Conservation (phyloP, 139 green algal genomes). For the Asterochloris erici region DNA sequence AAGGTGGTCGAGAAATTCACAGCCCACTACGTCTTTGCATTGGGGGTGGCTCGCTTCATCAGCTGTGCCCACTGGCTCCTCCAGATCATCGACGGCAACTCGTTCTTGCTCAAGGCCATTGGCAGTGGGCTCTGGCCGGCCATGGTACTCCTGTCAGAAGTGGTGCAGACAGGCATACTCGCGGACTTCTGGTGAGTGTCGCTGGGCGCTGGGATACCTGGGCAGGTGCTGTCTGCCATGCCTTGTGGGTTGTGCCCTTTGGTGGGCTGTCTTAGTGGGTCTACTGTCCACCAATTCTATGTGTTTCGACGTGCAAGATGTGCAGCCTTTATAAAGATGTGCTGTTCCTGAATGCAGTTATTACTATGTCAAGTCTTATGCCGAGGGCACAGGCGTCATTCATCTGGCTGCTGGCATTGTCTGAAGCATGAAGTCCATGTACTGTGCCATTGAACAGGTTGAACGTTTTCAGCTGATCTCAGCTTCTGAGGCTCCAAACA, state of each 20-base stretch:
- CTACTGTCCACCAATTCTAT: not conserved
- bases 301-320: not conserved
- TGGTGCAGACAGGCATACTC: constrained; percentile 98
- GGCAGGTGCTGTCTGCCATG: too few relatives aligned
- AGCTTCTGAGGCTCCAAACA: not conserved
- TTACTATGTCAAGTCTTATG: constrained; percentile 95
- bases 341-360: constrained; percentile 56
- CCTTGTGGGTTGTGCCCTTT: too few relatives aligned
- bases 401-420: constrained; percentile 85
- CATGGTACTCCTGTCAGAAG: constrained; percentile 94
- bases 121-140: constrained; percentile 91
- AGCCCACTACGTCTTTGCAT: constrained; percentile 96
- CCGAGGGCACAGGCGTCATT: constrained; percentile 84
- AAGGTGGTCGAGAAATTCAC: constrained; percentile 98
- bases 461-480: not conserved
- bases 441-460: not conserved
- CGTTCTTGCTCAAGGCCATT: constrained; percentile 81
- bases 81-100: constrained; percentile 90
- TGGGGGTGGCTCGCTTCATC: constrained; percentile 96
- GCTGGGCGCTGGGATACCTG: not conserved
- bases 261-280: too few relatives aligned
- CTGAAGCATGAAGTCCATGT: constrained; percentile 22
- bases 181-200: constrained; percentile 93
- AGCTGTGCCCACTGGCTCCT: constrained; percentile 97
- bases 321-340: not conserved